Percentiles rank a stretch among this genome's conserved stretches.
Conservation (phyloP, 176 grass and related monocot genomes). For the Eleusine indica region DNA sequence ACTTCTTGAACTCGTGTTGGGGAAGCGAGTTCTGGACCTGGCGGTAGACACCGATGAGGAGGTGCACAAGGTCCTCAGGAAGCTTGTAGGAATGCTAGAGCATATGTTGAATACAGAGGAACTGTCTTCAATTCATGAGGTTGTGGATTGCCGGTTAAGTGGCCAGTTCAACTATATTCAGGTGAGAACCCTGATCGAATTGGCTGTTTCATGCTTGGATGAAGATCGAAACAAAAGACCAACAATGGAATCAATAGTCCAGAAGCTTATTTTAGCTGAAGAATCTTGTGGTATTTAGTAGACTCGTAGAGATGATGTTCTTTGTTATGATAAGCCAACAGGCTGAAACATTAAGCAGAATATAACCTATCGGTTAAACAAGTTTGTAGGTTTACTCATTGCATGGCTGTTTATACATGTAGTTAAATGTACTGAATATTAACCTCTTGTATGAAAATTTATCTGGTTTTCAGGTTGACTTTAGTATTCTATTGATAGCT, state of each 20-base stretch:
- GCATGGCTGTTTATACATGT: background rate
- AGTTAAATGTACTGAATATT: background rate
- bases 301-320: background rate
- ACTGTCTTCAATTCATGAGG: background rate
- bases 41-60: background rate
- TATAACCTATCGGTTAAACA: background rate
- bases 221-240: constrained; percentile 27
- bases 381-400: background rate
- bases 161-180: constrained; percentile 1
- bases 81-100: background rate
- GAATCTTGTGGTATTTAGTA: background rate
- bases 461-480: background rate
- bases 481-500: background rate
- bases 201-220: constrained; percentile 24
- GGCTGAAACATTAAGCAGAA: background rate
- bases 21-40: constrained; percentile 15
- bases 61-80: constrained; percentile 16
- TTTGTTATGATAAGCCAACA: too few relatives aligned
- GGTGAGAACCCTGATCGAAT: constrained; percentile 3
- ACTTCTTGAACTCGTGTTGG: constrained; percentile 30
- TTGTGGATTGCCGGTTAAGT: constrained; percentile 16
- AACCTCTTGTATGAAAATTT: background rate
- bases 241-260: constrained; percentile 25
- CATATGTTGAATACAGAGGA: constrained; percentile 8
- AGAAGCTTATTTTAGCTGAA: constrained; percentile 23